Percentiles rank a stretch among this genome's conserved stretches.
These are phyloP conservation scores for Penicillium freii DNA, from an alignment of 2,329 filamentous ascomycete species.

Conservation along the genomic window DNA sequence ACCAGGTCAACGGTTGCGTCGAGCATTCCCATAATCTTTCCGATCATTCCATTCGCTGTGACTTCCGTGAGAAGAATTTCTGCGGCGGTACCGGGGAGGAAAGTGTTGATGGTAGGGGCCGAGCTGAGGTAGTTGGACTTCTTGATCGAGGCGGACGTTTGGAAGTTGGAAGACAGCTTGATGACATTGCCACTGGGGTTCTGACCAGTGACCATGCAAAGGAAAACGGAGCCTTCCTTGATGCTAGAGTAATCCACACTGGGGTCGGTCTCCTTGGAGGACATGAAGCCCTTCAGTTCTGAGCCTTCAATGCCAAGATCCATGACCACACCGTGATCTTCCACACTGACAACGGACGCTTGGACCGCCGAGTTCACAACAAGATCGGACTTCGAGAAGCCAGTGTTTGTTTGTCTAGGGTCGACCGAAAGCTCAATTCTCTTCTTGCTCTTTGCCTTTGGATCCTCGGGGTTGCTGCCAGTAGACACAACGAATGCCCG, in stretches of 20 bases:
- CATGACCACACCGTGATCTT: conserved; percentile 94
- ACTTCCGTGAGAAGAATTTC: conserved; percentile 80
- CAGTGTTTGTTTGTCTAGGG: conserved; percentile 73
- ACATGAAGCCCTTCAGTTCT: conserved; percentile 75
- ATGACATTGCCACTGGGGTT: conserved; percentile 76
- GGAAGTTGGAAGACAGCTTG: conserved; percentile 75
- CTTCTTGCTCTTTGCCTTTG: conserved; percentile 66
- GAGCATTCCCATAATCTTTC: conserved; percentile 88
- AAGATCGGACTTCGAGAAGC: conserved; percentile 69
- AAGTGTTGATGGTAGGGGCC: conserved; percentile 83
- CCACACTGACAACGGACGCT: conserved; percentile 84
- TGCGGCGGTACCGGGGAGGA: conserved; percentile 86
- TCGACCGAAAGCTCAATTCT: conserved; percentile 85
- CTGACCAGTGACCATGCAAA: conserved; percentile 76
- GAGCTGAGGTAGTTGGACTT: conserved; percentile 66
- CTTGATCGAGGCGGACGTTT: conserved; percentile 66
- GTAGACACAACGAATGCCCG: conserved; percentile 80
- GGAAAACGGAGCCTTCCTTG: conserved; percentile 77
- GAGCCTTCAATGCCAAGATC: conserved; percentile 73
- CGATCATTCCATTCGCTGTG: conserved; percentile 70
- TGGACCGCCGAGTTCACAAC: conserved; percentile 76
- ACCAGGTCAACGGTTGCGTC: conserved; percentile 88
- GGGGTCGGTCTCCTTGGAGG: conserved; percentile 74
- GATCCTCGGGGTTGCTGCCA: conserved; percentile 51
- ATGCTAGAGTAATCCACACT: conserved; percentile 64